These are phyloP conservation scores for Eurotiales sp. DNA, from an alignment of 2,329 filamentous ascomycete species.

Conservation along the genomic window DNA sequence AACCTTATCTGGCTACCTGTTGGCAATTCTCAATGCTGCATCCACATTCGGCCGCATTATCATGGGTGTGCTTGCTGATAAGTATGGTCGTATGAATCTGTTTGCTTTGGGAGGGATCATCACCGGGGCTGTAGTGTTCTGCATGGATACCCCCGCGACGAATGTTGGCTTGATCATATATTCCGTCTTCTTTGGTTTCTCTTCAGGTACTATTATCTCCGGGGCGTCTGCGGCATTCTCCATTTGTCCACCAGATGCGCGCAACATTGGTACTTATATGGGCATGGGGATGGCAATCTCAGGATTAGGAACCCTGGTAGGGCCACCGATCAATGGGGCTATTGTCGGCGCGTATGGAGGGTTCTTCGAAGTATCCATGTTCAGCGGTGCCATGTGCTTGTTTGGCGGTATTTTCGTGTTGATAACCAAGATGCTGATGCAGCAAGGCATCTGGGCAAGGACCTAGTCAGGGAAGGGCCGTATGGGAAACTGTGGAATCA, in stretches of 20 bases:
- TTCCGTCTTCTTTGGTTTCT: slow-evolving; percentile 29
- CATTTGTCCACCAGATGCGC: slow-evolving; percentile 13
- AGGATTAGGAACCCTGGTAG: slow-evolving; percentile 46
- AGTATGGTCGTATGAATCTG: slow-evolving; percentile 29
- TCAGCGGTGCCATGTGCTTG: slow-evolving; percentile 26
- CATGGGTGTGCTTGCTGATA: slow-evolving; percentile 30
- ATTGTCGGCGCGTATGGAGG: slow-evolving; percentile 41
- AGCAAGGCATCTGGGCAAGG: slow-evolving; percentile 37
- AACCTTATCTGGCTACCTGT: slow-evolving; percentile 22
- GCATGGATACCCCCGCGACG: slow-evolving; percentile 22
- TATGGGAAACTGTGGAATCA: no score
- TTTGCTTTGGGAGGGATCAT: slow-evolving; percentile 20
- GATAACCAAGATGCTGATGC: slow-evolving; percentile 31
- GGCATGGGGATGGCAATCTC: slow-evolving; percentile 28
- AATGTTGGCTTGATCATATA: slow-evolving; percentile 30
- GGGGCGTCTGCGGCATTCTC: slow-evolving; percentile 16
- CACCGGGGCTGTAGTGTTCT: slow-evolving; percentile 26
- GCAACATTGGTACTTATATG: slow-evolving; percentile 20
- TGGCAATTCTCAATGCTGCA: slow-evolving; percentile 31
- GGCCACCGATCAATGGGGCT: slow-evolving; percentile 46
- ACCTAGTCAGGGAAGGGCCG: background rate
- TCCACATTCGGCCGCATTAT: slow-evolving; percentile 33
- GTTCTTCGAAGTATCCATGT: slow-evolving; percentile 35
- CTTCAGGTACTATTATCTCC: slow-evolving; percentile 32
- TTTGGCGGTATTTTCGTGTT: slow-evolving; percentile 26